Percentiles rank a stretch among this genome's conserved stretches.
These are phyloP conservation scores for Quercus alba DNA, from an alignment of 306 rosid species.

Conservation along the genomic window DNA sequence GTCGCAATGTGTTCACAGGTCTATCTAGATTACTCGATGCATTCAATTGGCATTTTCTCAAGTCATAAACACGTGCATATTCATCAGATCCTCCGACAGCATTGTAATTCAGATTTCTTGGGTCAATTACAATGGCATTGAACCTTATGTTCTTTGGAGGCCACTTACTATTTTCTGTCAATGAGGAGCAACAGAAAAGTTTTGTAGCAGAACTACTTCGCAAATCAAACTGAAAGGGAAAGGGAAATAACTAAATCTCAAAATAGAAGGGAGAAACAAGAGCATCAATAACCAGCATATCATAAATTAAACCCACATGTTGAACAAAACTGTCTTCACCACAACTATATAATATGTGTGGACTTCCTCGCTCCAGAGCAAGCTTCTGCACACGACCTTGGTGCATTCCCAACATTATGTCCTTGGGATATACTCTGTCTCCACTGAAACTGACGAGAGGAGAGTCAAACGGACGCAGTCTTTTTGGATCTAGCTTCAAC, in stretches of 20 bases:
- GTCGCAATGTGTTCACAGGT: slow-evolving; percentile 40
- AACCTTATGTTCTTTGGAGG: slow-evolving; percentile 30
- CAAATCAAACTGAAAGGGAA: slow-evolving; percentile 59
- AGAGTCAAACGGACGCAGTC: too few relatives aligned
- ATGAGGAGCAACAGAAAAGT: slow-evolving; percentile 19
- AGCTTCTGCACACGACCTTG: slow-evolving; percentile 50
- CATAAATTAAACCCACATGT: slow-evolving; percentile 42
- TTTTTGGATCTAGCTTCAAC: too few relatives aligned
- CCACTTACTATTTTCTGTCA: slow-evolving; percentile 27
- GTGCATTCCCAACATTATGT: slow-evolving; percentile 42
- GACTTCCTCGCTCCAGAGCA: slow-evolving; percentile 66
- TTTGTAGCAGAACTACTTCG: slow-evolving; percentile 47
- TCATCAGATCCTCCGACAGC: slow-evolving; percentile 54
- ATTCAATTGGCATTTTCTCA: slow-evolving; percentile 31
- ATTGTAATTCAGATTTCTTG: slow-evolving; percentile 49
- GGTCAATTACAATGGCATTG: slow-evolving; percentile 53
- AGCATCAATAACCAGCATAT: slow-evolving; percentile 23
- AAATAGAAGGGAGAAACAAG: slow-evolving; percentile 25
- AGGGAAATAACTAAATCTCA: slow-evolving; percentile 29
- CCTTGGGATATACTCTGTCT: too few relatives aligned
- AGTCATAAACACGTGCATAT: slow-evolving; percentile 50
- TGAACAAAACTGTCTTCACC: slow-evolving; percentile 59
- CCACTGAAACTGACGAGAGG: too few relatives aligned
- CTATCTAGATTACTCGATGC: slow-evolving; percentile 29
- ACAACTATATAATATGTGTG: slow-evolving; percentile 52